These are phyloP conservation scores for Beauveria medogensis DNA, from an alignment of 2,329 filamentous ascomycete species.

Conservation along the genomic window DNA sequence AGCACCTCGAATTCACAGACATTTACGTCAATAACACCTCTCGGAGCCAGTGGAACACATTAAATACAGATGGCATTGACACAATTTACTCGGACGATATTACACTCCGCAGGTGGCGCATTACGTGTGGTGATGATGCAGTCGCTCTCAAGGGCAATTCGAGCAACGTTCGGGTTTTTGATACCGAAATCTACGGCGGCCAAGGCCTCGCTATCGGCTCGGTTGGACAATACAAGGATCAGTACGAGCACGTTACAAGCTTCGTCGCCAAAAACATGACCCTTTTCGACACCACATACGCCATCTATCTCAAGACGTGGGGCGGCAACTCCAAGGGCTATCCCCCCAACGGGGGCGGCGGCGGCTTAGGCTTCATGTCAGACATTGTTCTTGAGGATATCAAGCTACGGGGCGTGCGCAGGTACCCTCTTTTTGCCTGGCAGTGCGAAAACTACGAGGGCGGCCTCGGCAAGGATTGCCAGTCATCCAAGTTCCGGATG, in stretches of 20 bases:
- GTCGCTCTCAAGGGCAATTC: constrained; percentile 49
- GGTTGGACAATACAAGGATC: constrained; percentile 45
- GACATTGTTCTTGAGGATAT: constrained; percentile 26
- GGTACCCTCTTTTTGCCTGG: constrained; percentile 25
- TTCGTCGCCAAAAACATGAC: constrained; percentile 39
- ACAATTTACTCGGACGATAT: constrained; percentile 46
- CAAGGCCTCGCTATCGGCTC: constrained; percentile 48
- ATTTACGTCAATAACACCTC: constrained; percentile 46
- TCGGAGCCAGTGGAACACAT: constrained; percentile 21
- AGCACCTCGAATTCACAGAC: constrained; percentile 38
- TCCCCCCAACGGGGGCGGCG: constrained; percentile 51
- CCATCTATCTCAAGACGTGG: constrained; percentile 52
- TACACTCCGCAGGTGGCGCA: constrained; percentile 39
- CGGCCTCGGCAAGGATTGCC: constrained; percentile 25
- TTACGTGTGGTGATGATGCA: constrained; percentile 45
- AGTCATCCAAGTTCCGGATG: constrained; percentile 25
- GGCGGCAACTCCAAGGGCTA: constrained; percentile 41
- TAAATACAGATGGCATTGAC: constrained; percentile 38
- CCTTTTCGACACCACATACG: constrained; percentile 37
- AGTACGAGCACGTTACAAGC: constrained; percentile 41
- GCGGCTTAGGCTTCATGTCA: constrained; percentile 36
- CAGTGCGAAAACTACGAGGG: constrained; percentile 30
- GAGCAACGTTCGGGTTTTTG: constrained; percentile 42
- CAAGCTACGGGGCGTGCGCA: constrained; percentile 18
- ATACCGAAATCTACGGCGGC: constrained; percentile 41